These are phyloP conservation scores for Canavalia ensiformis DNA, from an alignment of 306 rosid species.

Conservation along the genomic window DNA sequence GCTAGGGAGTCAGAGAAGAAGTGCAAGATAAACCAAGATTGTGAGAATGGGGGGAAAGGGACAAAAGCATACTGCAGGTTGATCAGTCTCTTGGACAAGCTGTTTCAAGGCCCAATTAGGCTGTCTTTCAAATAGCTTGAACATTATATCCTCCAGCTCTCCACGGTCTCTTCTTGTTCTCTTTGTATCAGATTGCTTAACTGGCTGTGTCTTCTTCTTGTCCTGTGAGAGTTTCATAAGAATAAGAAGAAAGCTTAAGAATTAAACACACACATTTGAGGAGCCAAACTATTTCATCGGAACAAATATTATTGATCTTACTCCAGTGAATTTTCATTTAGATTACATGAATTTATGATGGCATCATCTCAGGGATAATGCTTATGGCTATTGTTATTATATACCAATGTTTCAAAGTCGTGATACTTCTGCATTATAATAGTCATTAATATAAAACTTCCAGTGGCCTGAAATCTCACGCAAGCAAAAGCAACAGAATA, in stretches of 20 bases:
- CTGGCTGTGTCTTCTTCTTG: slow-evolving; percentile 84
- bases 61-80: slow-evolving; percentile 79
- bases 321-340: slow-evolving; percentile 1
- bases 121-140: slow-evolving; percentile 96
- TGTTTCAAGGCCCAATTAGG: slow-evolving; percentile 99
- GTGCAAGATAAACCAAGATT: slow-evolving; percentile 3
- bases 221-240: slow-evolving; percentile 63
- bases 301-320: slow-evolving; percentile 36
- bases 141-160: slow-evolving; percentile 96
- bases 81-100: slow-evolving; percentile 98
- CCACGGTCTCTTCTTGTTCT: slow-evolving; percentile 99
- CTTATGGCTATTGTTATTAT: background rate
- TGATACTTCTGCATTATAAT: background rate
- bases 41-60: background rate
- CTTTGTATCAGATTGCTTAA: slow-evolving; percentile 89
- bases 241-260: background rate
- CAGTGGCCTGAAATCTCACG: slow-evolving; percentile 19
- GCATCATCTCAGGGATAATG: slow-evolving; percentile 12
- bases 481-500: slow-evolving; percentile 25
- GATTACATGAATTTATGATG: slow-evolving; percentile 26
- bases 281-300: slow-evolving; percentile 9
- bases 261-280: slow-evolving; percentile 37
- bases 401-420: background rate
- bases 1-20: background rate
- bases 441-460: slow-evolving; percentile 6